Conservation (phyloP, 2,329 filamentous ascomycete genomes). For the Aspergillus flavus region DNA sequence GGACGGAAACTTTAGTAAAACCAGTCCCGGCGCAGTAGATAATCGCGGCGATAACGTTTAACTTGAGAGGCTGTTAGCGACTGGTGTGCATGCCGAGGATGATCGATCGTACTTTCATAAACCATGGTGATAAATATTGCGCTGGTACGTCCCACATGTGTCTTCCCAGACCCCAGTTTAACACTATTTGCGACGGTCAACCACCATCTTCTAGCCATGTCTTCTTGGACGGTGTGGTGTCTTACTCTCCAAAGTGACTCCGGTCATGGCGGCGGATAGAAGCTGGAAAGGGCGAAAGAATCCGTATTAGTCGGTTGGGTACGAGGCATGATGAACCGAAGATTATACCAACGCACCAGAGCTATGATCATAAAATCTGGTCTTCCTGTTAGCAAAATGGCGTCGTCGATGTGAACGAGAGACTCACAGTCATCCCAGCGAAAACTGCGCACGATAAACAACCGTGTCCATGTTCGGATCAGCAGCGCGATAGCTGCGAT, state of each 20-base stretch:
- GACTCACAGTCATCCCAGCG: conserved; percentile 31
- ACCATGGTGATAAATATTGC: conserved; percentile 22
- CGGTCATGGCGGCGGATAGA: conserved; percentile 25
- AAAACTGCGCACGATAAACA: conserved; percentile 29
- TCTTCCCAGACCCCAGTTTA: conserved; percentile 30
- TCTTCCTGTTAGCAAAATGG: conserved; percentile 3
- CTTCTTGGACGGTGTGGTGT: not conserved
- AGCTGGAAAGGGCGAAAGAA: conserved; percentile 12
- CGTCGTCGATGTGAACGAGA: not conserved
- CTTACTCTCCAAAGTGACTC: conserved; percentile 28
- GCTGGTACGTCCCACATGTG: conserved; percentile 34
- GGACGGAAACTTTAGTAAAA: conserved; percentile 35
- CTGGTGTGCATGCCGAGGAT: not conserved
- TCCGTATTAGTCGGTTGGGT: not conserved
- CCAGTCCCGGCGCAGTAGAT: conserved; percentile 33
- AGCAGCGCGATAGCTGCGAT: conserved; percentile 23
- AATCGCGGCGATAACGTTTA: conserved; percentile 32
- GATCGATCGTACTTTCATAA: conserved; percentile 23
- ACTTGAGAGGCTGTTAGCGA: conserved; percentile 15
- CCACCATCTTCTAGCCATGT: not conserved
- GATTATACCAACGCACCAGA: conserved; percentile 16
- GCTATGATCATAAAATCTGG: conserved; percentile 29
- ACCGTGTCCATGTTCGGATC: conserved; percentile 29
- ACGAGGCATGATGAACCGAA: not conserved
- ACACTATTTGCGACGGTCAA: conserved; percentile 18